phyloP scores from a whole-genome alignment of 2,329 filamentous ascomycete genomes.

The Penicillium concentricum region DNA sequence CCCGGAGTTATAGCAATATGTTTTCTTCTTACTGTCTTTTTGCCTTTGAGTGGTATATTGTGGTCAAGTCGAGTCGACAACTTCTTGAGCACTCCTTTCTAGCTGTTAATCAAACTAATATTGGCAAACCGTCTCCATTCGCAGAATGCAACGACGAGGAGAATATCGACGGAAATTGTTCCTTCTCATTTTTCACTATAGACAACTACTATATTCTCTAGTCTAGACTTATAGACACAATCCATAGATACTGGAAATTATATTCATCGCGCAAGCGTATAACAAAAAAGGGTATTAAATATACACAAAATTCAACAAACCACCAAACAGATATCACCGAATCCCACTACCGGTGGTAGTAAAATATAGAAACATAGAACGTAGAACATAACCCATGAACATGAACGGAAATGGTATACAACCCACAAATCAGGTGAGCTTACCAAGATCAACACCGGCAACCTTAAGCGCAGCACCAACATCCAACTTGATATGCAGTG shows the following conservation, averaged over 20 bases:
- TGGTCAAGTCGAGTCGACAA: too few relatives aligned
- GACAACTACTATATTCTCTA: too few relatives aligned
- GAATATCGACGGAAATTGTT: too few relatives aligned
- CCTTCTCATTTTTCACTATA: too few relatives aligned
- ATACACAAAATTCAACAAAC: neutral
- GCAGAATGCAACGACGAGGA: too few relatives aligned
- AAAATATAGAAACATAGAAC: neutral
- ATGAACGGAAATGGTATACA: neutral
- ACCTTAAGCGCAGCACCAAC: slow-evolving; percentile 34
- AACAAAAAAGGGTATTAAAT: slow-evolving; percentile 5
- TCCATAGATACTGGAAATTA: neutral
- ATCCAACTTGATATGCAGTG: slow-evolving; percentile 49
- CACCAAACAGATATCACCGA: neutral
- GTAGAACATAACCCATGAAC: neutral
- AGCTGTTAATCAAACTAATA: too few relatives aligned
- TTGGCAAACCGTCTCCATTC: too few relatives aligned
- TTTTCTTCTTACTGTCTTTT: too few relatives aligned
- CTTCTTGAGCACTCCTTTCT: too few relatives aligned
- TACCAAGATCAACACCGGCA: slow-evolving; percentile 9
- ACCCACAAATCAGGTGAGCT: neutral
- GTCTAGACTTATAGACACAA: neutral
- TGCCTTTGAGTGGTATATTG: too few relatives aligned
- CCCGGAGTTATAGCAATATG: too few relatives aligned
- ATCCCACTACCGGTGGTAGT: neutral
- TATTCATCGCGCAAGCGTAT: neutral